Percentiles rank a stretch among this genome's conserved stretches.
Evolutionary conservation across 1,139 yeast species (phyloP).

Genomic region (Pichia sp.): DNA sequence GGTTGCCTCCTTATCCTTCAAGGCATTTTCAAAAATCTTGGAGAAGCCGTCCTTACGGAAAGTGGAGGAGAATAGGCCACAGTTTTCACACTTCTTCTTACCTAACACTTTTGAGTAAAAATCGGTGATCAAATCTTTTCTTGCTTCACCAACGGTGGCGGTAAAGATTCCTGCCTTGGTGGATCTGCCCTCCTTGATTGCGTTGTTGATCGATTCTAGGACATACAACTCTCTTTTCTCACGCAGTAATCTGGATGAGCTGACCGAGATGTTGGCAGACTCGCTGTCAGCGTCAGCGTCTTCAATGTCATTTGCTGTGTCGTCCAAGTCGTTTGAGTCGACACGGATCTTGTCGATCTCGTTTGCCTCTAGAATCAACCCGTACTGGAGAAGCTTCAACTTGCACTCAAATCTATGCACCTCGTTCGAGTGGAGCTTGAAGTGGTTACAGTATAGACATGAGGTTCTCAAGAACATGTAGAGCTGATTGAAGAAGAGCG

Average conservation of each 20-base stretch:
- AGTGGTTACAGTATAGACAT: slow-evolving; percentile 87
- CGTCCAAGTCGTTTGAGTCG: slow-evolving; percentile 26
- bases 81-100: slow-evolving; percentile 88
- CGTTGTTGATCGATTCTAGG: slow-evolving; percentile 61
- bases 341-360: slow-evolving; percentile 62
- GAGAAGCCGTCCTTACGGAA: slow-evolving; percentile 94
- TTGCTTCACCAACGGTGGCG: slow-evolving; percentile 81
- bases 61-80: slow-evolving; percentile 91
- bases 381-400: slow-evolving; percentile 79
- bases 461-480: slow-evolving; percentile 77
- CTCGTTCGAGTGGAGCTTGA: slow-evolving; percentile 65
- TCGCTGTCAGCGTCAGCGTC: slow-evolving; percentile 27
- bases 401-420: slow-evolving; percentile 76
- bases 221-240: slow-evolving; percentile 67
- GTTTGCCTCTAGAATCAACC: slow-evolving; percentile 73
- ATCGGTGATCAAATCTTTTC: slow-evolving; percentile 70
- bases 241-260: slow-evolving; percentile 29
- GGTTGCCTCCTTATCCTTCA: slow-evolving; percentile 73
- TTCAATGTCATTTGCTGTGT: slow-evolving; percentile 10
- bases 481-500: slow-evolving; percentile 87
- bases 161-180: slow-evolving; percentile 66
- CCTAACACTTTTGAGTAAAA: slow-evolving; percentile 68
- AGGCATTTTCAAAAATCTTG: slow-evolving; percentile 84
- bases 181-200: slow-evolving; percentile 75
- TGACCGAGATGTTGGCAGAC: slow-evolving; percentile 15